A percentile compares a stretch with the other conserved stretches of the same genome.
Evolutionary conservation across 306 rosid species (phyloP).

Genomic region (Prinsepia uniflora): DNA sequence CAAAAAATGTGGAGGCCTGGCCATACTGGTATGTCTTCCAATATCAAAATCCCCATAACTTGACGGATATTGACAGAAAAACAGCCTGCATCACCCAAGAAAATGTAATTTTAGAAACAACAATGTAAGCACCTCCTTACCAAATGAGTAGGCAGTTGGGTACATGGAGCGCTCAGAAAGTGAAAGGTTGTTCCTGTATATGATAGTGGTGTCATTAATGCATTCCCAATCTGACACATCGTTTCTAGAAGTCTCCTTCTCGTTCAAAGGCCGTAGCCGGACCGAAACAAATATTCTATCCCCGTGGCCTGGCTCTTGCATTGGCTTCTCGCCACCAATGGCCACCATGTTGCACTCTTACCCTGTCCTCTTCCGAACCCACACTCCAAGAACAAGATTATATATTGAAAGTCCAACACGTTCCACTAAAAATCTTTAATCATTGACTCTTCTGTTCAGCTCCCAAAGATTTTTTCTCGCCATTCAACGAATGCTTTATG

Average conservation of each 20-base stretch:
- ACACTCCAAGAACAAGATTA: conserved; percentile 36
- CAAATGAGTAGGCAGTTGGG: conserved; percentile 92
- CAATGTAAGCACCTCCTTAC: conserved; percentile 43
- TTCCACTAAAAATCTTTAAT: conserved; percentile 20
- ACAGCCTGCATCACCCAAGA: conserved; percentile 3
- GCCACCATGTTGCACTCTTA: conserved; percentile 55
- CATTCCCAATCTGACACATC: conserved; percentile 96
- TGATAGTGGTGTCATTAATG: conserved; percentile 71
- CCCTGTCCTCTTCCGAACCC: conserved; percentile 22
- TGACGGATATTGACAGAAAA: conserved; percentile 6
- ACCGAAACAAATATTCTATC: conserved; percentile 86
- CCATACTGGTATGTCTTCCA: conserved; percentile 6
- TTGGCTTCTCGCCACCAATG: conserved; percentile 59
- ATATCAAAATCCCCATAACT: conserved; percentile 2
- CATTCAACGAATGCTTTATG: conserved; percentile 25
- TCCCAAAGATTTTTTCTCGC: conserved; percentile 19
- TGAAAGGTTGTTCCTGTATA: conserved; percentile 77
- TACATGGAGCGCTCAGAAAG: conserved; percentile 92
- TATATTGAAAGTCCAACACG: conserved; percentile 25
- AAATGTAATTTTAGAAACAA: not conserved
- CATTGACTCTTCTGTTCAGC: conserved; percentile 30
- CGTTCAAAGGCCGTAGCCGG: conserved; percentile 84
- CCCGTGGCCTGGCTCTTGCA: conserved; percentile 36
- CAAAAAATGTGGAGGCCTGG: conserved; percentile 17
- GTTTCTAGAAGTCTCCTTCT: conserved; percentile 59